Conservation (phyloP, 73 alveolate species). For the Breviolum minutum region DNA sequence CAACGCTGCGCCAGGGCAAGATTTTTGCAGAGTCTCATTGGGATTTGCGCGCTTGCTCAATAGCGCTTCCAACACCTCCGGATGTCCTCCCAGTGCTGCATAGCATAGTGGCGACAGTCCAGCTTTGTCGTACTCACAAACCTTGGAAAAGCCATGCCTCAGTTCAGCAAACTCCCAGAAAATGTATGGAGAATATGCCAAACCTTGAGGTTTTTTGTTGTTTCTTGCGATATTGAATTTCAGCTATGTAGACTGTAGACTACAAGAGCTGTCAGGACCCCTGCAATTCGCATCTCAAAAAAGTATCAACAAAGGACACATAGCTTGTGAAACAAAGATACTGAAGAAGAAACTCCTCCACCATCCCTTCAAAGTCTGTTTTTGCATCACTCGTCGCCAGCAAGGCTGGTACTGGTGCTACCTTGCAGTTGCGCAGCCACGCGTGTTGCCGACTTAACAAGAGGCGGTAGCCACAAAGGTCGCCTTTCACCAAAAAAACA, state of each 20-base stretch:
- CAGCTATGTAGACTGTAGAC: no score
- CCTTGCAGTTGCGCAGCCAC: neutral
- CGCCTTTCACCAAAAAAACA: neutral
- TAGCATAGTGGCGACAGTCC: constrained; percentile 53
- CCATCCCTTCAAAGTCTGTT: neutral
- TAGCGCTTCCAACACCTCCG: constrained; percentile 47
- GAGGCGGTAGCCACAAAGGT: constrained; percentile 10
- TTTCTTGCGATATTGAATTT: no score
- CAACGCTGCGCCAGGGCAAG: neutral
- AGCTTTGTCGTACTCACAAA: constrained; percentile 16
- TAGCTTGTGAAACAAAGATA: no score
- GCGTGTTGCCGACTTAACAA: neutral
- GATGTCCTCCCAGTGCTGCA: constrained; percentile 30
- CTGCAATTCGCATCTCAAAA: no score
- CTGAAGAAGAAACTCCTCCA: neutral
- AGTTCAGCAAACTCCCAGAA: no score
- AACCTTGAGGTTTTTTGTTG: no score
- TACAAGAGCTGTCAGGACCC: no score
- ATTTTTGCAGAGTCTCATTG: constrained; percentile 12
- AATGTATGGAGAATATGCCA: no score
- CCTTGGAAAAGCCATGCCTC: neutral
- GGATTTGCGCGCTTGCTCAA: constrained; percentile 35
- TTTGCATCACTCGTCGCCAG: neutral
- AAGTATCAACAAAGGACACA: no score
- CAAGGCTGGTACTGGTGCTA: neutral